A percentile compares a stretch with the other conserved stretches of the same genome.
Conservation (phyloP, 2,329 filamentous ascomycete genomes). For the Alternaria gansuensis region DNA sequence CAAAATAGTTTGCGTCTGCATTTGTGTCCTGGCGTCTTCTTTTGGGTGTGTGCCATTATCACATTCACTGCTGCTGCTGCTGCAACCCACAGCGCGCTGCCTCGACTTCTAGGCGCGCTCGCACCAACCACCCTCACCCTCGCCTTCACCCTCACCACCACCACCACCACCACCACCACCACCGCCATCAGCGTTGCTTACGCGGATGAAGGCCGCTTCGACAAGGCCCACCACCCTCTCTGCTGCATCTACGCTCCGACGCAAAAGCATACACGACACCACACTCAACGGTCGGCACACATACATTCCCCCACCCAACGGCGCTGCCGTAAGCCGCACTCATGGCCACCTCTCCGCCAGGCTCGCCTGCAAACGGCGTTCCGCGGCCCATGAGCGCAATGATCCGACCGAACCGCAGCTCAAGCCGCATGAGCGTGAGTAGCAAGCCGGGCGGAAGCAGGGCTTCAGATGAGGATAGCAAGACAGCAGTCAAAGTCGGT, state of each 20-base stretch:
- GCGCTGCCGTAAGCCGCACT: slow-evolving; percentile 38
- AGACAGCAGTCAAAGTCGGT: slow-evolving; percentile 97
- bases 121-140: not conserved
- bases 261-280: slow-evolving; percentile 20
- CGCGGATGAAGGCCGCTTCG: slow-evolving; percentile 23
- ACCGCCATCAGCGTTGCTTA: slow-evolving; percentile 1
- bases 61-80: not conserved
- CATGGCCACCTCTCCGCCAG: slow-evolving; percentile 52
- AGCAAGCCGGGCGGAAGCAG: slow-evolving; percentile 81
- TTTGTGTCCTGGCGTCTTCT: slow-evolving; percentile 9
- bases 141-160: not conserved
- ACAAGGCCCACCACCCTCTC: slow-evolving; percentile 24
- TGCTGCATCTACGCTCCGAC: slow-evolving; percentile 17
- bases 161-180: not conserved
- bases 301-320: slow-evolving; percentile 22
- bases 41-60: slow-evolving; percentile 3
- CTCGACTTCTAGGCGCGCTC: not conserved
- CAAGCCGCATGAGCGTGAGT: slow-evolving; percentile 84
- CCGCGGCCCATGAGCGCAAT: slow-evolving; percentile 76
- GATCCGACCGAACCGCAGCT: slow-evolving; percentile 78
- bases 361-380: slow-evolving; percentile 61
- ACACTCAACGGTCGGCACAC: slow-evolving; percentile 24
- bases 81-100: slow-evolving; percentile 2
- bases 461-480: slow-evolving; percentile 87
- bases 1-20: slow-evolving; percentile 20